A percentile compares a stretch with the other conserved stretches of the same genome.
Conservation (phyloP, 1,139 yeast species). For the Candida pseudoviswanathii region DNA sequence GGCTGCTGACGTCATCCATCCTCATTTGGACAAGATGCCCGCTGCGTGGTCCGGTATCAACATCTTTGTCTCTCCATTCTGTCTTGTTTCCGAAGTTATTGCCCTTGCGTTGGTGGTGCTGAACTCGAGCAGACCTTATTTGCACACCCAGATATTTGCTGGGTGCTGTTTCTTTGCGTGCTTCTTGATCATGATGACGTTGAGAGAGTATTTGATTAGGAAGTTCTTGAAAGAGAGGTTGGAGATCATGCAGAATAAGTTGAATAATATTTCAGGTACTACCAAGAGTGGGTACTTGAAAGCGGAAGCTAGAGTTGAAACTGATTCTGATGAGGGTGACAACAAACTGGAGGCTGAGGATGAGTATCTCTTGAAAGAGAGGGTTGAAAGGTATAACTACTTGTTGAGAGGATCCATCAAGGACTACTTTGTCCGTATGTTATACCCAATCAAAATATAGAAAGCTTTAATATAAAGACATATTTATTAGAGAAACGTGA, state of each 20-base stretch:
- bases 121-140: constrained; percentile 43
- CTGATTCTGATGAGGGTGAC: constrained; percentile 4
- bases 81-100: constrained; percentile 52
- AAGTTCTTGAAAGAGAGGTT: constrained; percentile 18
- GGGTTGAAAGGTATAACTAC: constrained; percentile 23
- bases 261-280: constrained; percentile 8
- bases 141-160: constrained; percentile 62
- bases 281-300: constrained; percentile 15
- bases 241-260: constrained; percentile 12
- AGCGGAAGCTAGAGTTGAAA: constrained; percentile 1
- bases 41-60: constrained; percentile 65
- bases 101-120: constrained; percentile 45
- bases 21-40: constrained; percentile 45
- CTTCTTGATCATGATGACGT: constrained; percentile 27
- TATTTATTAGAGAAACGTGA: constrained; percentile 6
- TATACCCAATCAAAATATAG: constrained; percentile 29
- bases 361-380: constrained; percentile 19
- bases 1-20: constrained; percentile 55
- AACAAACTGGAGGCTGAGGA: constrained; percentile 13
- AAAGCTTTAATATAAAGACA: background rate
- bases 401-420: constrained; percentile 17
- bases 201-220: constrained; percentile 35
- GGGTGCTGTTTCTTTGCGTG: constrained; percentile 48
- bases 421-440: constrained; percentile 21
- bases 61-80: constrained; percentile 45